Conservation (phyloP, 2,329 filamentous ascomycete species). For the Emmonsiellopsis sp. region DNA sequence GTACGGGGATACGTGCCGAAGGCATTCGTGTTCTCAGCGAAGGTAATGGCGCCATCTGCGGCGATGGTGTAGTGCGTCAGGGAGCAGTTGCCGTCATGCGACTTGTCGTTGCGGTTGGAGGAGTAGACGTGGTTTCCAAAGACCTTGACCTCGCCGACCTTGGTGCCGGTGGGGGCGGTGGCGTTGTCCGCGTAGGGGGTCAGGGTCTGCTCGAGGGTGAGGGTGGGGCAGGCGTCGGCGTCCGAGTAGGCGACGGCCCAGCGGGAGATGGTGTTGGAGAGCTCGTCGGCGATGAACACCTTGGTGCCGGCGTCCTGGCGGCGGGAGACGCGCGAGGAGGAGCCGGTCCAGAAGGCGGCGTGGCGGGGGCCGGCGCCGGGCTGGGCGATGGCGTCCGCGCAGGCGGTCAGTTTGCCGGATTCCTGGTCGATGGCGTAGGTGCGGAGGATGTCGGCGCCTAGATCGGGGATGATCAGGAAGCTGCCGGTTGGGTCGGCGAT, state of each 20-base stretch:
- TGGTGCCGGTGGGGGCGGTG: constrained; percentile 37
- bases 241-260: constrained; percentile 25
- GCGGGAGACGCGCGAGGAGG: constrained; percentile 10
- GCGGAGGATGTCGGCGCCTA: constrained; percentile 52
- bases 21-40: constrained; percentile 48
- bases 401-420: constrained; percentile 31
- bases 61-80: constrained; percentile 52
- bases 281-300: constrained; percentile 49
- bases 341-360: constrained; percentile 38
- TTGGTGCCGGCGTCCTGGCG: constrained; percentile 26
- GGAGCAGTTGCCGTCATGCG: constrained; percentile 48
- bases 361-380: constrained; percentile 54
- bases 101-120: constrained; percentile 56
- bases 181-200: constrained; percentile 39
- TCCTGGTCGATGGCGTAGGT: constrained; percentile 41
- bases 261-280: constrained; percentile 41
- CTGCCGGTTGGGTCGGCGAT: constrained; percentile 50
- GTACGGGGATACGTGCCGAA: constrained; percentile 55
- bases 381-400: constrained; percentile 31
- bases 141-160: constrained; percentile 48
- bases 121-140: constrained; percentile 52
- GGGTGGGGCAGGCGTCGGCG: constrained; percentile 34
- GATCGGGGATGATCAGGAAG: constrained; percentile 52
- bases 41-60: constrained; percentile 44
- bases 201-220: constrained; percentile 37